A percentile compares a stretch with the other conserved stretches of the same genome.
phyloP scores from a whole-genome alignment of 371 early-diverging fungal genomes.

The Mortierella sp. region DNA sequence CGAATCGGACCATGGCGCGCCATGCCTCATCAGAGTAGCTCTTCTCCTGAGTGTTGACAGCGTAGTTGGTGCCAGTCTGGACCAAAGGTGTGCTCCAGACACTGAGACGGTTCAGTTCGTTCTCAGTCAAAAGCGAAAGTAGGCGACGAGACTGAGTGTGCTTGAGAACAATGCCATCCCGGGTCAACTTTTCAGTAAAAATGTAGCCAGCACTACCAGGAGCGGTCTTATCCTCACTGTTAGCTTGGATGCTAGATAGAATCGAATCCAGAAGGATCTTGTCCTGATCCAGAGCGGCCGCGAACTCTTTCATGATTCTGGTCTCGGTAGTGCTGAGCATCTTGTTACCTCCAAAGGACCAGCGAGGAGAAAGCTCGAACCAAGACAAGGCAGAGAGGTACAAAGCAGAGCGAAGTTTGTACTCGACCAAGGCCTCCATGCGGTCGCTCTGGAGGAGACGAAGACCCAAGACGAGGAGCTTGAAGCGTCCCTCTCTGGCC shows the following conservation, averaged over 20 bases:
- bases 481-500: constrained; percentile 84
- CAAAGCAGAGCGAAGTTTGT: constrained; percentile 70
- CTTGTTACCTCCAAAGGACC: constrained; percentile 82
- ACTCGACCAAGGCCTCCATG: constrained; percentile 76
- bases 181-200: constrained; percentile 39
- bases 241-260: constrained; percentile 61
- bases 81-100: constrained; percentile 86
- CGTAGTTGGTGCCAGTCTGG: constrained; percentile 43
- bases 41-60: constrained; percentile 58
- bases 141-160: constrained; percentile 69
- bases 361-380: constrained; percentile 80
- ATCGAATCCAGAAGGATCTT: constrained; percentile 66
- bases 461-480: constrained; percentile 81
- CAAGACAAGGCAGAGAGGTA: constrained; percentile 79
- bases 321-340: constrained; percentile 73
- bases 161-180: constrained; percentile 62
- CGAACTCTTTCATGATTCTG: constrained; percentile 77
- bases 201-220: constrained; percentile 28
- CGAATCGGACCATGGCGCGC: constrained; percentile 79
- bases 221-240: constrained; percentile 40
- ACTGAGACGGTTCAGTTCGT: constrained; percentile 84
- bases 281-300: constrained; percentile 75
- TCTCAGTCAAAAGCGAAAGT: constrained; percentile 86
- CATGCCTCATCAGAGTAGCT: constrained; percentile 74
- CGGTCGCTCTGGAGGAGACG: constrained; percentile 78